Conservation (phyloP, 306 rosid species). For the Begonia peltatifolia region DNA sequence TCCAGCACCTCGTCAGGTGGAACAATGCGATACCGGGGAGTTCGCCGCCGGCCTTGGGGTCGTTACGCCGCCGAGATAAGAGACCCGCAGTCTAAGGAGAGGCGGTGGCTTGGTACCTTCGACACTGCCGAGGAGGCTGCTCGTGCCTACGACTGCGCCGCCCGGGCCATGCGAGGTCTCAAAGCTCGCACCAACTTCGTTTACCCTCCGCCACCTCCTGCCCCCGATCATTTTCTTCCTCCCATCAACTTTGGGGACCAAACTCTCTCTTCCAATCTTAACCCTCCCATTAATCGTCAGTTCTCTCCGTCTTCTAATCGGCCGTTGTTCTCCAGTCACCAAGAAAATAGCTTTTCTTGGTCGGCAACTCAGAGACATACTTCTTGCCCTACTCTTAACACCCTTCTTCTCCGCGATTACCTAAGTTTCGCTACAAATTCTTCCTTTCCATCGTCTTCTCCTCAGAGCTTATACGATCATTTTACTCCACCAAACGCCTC, state of each 20-base stretch:
- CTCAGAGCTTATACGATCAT: neutral
- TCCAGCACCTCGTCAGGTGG: conserved; percentile 1
- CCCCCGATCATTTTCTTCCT: conserved; percentile 8
- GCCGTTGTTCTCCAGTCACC: conserved; percentile 13
- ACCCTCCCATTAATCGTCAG: conserved; percentile 6
- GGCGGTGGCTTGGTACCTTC: conserved; percentile 93
- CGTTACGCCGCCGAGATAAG: conserved; percentile 96
- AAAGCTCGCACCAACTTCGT: conserved; percentile 81
- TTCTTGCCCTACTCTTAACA: conserved; percentile 23
- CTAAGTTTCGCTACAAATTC: conserved; percentile 8
- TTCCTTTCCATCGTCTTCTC: conserved; percentile 6
- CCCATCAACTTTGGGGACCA: conserved; percentile 24
- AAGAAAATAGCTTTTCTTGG: neutral
- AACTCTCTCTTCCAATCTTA: conserved; percentile 5
- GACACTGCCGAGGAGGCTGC: conserved; percentile 99
- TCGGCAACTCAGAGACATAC: conserved; percentile 7
- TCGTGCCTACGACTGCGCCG: conserved; percentile 89
- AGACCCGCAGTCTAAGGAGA: conserved; percentile 77
- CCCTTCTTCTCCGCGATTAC: conserved; percentile 31
- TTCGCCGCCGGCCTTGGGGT: conserved; percentile 94
- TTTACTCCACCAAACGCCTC: neutral
- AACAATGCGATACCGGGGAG: conserved; percentile 68
- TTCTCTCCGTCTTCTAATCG: conserved; percentile 3
- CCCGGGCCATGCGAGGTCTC: conserved; percentile 81
- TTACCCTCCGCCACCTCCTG: conserved; percentile 27